Percentiles rank a stretch among this genome's conserved stretches.
Conservation (phyloP, 2,329 filamentous ascomycete species). For the Emmonsiellopsis sp. region DNA sequence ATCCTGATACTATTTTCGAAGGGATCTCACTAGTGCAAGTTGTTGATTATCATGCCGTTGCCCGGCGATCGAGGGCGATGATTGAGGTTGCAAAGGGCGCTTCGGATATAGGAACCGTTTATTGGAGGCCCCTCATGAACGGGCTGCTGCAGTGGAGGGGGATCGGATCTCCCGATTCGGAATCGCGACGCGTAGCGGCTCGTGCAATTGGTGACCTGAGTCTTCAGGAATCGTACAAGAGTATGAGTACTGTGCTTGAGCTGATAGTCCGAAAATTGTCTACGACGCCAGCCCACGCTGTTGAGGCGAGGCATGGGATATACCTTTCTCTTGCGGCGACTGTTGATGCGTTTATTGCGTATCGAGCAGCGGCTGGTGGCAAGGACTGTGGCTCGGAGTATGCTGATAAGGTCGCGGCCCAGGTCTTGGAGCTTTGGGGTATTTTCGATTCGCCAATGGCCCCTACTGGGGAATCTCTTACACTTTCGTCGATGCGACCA, state of each 20-base stretch:
- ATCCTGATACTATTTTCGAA: constrained; percentile 72
- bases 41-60: constrained; percentile 89
- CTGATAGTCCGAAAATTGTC: constrained; percentile 25
- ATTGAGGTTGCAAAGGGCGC: constrained; percentile 64
- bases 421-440: constrained; percentile 27
- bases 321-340: constrained; percentile 32
- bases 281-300: constrained; percentile 30
- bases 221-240: constrained; percentile 23
- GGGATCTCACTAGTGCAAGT: constrained; percentile 81
- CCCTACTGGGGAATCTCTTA: constrained; percentile 31
- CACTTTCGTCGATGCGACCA: constrained; percentile 29
- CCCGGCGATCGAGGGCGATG: constrained; percentile 74
- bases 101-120: constrained; percentile 53
- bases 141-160: constrained; percentile 78
- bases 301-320: constrained; percentile 37
- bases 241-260: constrained; percentile 23
- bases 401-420: constrained; percentile 16
- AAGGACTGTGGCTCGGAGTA: constrained; percentile 16
- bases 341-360: constrained; percentile 24
- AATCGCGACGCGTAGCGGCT: constrained; percentile 64
- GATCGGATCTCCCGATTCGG: constrained; percentile 67
- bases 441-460: constrained; percentile 26
- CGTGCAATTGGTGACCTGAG: constrained; percentile 52
- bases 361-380: constrained; percentile 12
- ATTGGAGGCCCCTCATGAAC: constrained; percentile 61